phyloP scores from a whole-genome alignment of 345 rosid species.

The Moricandia arvensis region DNA sequence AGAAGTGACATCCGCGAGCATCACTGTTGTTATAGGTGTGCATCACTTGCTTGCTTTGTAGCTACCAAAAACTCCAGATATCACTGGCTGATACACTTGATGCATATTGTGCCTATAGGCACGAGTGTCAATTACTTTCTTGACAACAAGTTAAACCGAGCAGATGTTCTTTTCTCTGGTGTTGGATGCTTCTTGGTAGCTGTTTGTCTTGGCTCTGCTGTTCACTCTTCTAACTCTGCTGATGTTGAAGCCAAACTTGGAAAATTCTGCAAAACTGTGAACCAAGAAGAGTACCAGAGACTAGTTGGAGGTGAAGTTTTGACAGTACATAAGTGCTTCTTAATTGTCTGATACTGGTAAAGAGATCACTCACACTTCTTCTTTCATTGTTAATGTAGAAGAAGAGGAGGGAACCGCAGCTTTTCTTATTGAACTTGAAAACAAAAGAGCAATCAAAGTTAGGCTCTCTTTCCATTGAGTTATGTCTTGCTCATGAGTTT shows the following conservation, averaged over 20 bases:
- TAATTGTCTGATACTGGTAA: too few species aligned
- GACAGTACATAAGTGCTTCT: too few species aligned
- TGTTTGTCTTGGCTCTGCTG: slow-evolving; percentile 74
- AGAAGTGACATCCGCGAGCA: slow-evolving; percentile 73
- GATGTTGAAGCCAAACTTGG: slow-evolving; percentile 56
- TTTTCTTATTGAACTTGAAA: slow-evolving; percentile 62
- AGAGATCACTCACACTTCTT: too few species aligned
- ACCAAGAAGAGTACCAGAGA: slow-evolving; percentile 5
- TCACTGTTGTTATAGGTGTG: slow-evolving; percentile 72
- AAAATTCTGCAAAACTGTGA: slow-evolving; percentile 12
- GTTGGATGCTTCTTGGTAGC: slow-evolving; percentile 75
- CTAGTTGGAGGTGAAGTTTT: slow-evolving; percentile 29
- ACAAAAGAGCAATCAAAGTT: slow-evolving; percentile 69
- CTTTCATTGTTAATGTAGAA: not conserved
- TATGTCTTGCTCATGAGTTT: not conserved
- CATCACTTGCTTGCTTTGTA: not conserved
- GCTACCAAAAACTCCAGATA: not conserved
- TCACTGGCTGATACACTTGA: not conserved
- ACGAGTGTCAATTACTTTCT: slow-evolving; percentile 78
- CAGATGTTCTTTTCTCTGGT: slow-evolving; percentile 79
- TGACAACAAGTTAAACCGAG: slow-evolving; percentile 57
- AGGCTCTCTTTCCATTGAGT: slow-evolving; percentile 8
- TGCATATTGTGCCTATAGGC: slow-evolving; percentile 41
- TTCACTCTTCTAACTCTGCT: slow-evolving; percentile 69
- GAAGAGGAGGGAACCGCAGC: slow-evolving; percentile 49